Evolutionary conservation across 2,329 filamentous ascomycete genomes (phyloP), one percentile per base, ranked within the genome.

Genomic region (Scleromitrula shiraiana): DNA sequence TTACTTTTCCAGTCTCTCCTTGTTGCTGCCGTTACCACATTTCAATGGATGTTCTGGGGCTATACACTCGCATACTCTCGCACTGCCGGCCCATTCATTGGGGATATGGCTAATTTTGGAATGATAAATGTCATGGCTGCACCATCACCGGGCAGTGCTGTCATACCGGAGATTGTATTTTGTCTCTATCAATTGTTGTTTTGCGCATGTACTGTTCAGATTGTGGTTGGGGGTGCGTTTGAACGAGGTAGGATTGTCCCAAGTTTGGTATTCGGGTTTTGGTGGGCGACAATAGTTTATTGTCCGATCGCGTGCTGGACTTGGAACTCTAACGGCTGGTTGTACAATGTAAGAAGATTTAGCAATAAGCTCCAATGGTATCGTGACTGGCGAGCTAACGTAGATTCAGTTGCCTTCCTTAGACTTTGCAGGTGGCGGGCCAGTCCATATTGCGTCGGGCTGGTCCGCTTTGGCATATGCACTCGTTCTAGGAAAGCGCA

Each of bases 321-420:
- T 4, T 84, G 80, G 80, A 83, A 83, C 57, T 59, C 72, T n/a
- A 76, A 74, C 44, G 80, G 80, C 9, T 84, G 80, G 80, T 66
- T 83, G 0, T 81, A 69, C 63, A 76, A 80, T 19, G 42, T 39
- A 14, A 30, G 42, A 17, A 14, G 1, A 8, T 10, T 12, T 17
- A 14, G 1, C 1, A 4, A 2, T 2, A 9, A 19, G 9, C 19
- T 7, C 5, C 15, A 8, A 19, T 29, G n/a, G n/a, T n/a, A n/a
- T n/a, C n/a, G n/a, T n/a, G n/a, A n/a, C n/a, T n/a, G n/a, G n/a
- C n/a, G 9, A 3, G 22, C n/a, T 46, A 10, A 39, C 10, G 1
- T 14, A 8, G 4, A 38, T 15, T 17, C 12, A 46, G 19, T 70
- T 83, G 2, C 59, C 81, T 19, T 54, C 57, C 35, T 55, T 62